A percentile compares a stretch with the other conserved stretches of the same genome.
Conservation (phyloP, 139 green algal genomes). For the Desmodesmus armatus region DNA sequence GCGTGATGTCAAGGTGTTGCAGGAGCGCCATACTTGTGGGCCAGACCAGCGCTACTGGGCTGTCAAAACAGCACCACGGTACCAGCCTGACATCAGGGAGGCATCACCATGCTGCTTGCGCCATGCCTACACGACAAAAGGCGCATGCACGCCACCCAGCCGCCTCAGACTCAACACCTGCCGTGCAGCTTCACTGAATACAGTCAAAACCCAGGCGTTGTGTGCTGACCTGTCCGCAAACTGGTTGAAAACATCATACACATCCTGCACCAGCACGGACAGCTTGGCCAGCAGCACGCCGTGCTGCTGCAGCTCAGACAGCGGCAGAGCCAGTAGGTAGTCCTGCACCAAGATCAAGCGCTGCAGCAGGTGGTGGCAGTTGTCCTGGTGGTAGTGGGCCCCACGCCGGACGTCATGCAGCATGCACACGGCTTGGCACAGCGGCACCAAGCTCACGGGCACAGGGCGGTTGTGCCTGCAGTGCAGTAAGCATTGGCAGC, state of each 20-base stretch:
- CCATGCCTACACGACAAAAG: no score
- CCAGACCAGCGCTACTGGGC: background rate
- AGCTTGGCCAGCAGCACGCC: constrained; percentile 30
- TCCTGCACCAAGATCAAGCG: constrained; percentile 33
- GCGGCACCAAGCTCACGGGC: constrained; percentile 1
- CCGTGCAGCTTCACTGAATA: no score
- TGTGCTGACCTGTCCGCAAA: constrained; percentile 46
- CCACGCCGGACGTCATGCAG: constrained; percentile 40
- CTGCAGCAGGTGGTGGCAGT: constrained; percentile 38
- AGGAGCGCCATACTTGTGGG: background rate
- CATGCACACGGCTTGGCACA: constrained; percentile 16
- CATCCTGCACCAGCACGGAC: constrained; percentile 32
- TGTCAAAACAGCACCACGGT: background rate
- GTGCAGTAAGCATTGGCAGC: background rate
- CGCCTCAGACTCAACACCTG: no score
- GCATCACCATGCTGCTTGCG: no score
- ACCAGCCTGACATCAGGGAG: background rate
- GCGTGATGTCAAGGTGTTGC: background rate
- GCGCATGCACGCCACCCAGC: no score
- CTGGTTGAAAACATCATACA: constrained; percentile 42
- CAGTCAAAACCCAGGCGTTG: no score
- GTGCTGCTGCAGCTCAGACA: constrained; percentile 13
- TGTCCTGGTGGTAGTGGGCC: constrained; percentile 38
- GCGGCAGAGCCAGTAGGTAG: constrained; percentile 28
- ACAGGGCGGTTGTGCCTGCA: constrained; percentile 23